A percentile compares a stretch with the other conserved stretches of the same genome.
phyloP scores from a whole-genome alignment of 2,329 filamentous ascomycete species.

The Penicillium sp. region DNA sequence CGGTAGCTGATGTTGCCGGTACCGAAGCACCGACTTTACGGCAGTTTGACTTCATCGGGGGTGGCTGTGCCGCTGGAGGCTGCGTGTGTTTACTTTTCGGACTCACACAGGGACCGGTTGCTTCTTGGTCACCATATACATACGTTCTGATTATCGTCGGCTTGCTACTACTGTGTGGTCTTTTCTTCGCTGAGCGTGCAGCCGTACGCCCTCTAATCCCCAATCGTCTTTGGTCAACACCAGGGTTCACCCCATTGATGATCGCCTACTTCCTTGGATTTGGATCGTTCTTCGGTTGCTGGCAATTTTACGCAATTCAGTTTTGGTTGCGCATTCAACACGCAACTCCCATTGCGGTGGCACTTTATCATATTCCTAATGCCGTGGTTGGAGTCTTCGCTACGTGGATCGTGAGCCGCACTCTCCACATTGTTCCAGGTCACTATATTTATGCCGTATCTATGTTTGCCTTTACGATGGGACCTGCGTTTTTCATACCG shows the following conservation, averaged over 20 bases:
- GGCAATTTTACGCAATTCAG: slow-evolving; percentile 44
- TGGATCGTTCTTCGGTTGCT: slow-evolving; percentile 46
- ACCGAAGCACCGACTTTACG: slow-evolving; percentile 31
- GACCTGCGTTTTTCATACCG: slow-evolving; percentile 42
- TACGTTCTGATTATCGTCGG: slow-evolving; percentile 50
- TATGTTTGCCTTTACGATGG: slow-evolving; percentile 44
- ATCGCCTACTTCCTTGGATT: slow-evolving; percentile 47
- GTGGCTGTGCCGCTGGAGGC: slow-evolving; percentile 48
- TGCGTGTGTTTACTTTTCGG: slow-evolving; percentile 59
- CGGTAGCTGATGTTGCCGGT: slow-evolving; percentile 29
- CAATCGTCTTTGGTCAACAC: slow-evolving; percentile 44
- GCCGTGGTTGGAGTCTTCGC: slow-evolving; percentile 47
- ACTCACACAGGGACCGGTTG: slow-evolving; percentile 54
- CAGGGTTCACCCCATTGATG: slow-evolving; percentile 46
- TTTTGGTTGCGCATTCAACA: slow-evolving; percentile 43
- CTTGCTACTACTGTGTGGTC: slow-evolving; percentile 46
- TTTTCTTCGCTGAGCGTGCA: slow-evolving; percentile 50
- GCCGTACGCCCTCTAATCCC: slow-evolving; percentile 49
- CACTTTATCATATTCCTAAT: slow-evolving; percentile 49
- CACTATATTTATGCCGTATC: slow-evolving; percentile 49
- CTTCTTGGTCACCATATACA: slow-evolving; percentile 53
- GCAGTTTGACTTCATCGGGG: slow-evolving; percentile 43
- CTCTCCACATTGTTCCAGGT: slow-evolving; percentile 47
- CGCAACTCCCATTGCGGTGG: slow-evolving; percentile 41
- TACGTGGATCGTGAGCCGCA: slow-evolving; percentile 48